These are phyloP conservation scores for Rutstroemia sp. DNA, from an alignment of 2,329 filamentous ascomycete genomes.

Conservation along the genomic window DNA sequence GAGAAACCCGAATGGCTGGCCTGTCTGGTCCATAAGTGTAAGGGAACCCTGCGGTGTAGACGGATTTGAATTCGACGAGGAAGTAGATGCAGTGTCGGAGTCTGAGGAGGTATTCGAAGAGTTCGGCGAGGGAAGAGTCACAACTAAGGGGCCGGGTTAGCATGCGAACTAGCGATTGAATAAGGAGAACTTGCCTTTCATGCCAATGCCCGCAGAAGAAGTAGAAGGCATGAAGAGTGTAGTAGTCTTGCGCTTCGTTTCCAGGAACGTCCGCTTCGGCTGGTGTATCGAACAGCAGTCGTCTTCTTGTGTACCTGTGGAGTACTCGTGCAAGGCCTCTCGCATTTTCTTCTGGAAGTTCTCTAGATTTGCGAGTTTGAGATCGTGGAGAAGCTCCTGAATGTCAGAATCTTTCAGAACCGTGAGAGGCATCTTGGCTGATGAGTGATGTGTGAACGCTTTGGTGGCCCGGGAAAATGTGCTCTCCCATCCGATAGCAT, in stretches of 20 bases:
- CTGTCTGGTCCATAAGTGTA: constrained; percentile 58
- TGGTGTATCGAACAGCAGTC: constrained; percentile 41
- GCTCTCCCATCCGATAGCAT: background rate
- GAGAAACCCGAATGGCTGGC: constrained; percentile 58
- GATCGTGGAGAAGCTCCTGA: constrained; percentile 43
- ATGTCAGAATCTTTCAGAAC: constrained; percentile 53
- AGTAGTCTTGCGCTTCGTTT: constrained; percentile 44
- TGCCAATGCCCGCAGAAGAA: constrained; percentile 53
- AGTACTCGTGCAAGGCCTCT: constrained; percentile 53
- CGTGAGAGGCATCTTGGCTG: constrained; percentile 43
- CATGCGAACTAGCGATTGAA: constrained; percentile 4
- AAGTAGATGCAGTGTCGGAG: constrained; percentile 16
- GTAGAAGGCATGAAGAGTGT: constrained; percentile 71
- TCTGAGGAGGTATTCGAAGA: constrained; percentile 5
- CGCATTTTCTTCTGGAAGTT: constrained; percentile 42
- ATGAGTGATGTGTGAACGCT: background rate
- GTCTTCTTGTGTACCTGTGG: constrained; percentile 42
- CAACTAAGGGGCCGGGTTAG: constrained; percentile 38
- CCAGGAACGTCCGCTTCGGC: constrained; percentile 43
- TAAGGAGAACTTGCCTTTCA: constrained; percentile 49
- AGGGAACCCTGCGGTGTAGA: constrained; percentile 46
- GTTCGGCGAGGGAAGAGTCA: constrained; percentile 48
- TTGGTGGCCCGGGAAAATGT: background rate
- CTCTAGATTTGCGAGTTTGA: constrained; percentile 46
- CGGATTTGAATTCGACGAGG: constrained; percentile 43